phyloP scores from a whole-genome alignment of 2,329 filamentous ascomycete genomes.

The Pyrenophora graminea region DNA sequence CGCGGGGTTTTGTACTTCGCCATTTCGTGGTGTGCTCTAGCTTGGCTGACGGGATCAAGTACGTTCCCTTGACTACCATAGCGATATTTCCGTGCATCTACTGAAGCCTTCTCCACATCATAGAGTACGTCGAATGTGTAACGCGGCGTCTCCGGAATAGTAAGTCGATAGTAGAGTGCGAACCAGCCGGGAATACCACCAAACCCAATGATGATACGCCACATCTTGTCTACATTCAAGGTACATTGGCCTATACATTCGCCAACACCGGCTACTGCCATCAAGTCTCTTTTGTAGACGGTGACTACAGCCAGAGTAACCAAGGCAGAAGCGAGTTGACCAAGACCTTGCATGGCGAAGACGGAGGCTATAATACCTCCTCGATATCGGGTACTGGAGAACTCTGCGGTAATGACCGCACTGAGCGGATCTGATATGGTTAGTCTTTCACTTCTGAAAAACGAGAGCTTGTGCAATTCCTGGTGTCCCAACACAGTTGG shows the following conservation, averaged over 20 bases:
- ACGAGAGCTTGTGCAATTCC: too few species aligned
- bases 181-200: conserved; percentile 79
- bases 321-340: conserved; percentile 75
- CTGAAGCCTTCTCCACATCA: conserved; percentile 66
- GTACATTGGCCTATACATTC: conserved; percentile 68
- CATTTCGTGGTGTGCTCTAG: conserved; percentile 55
- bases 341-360: conserved; percentile 85
- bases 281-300: conserved; percentile 69
- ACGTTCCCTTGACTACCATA: conserved; percentile 61
- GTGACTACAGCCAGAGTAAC: conserved; percentile 74
- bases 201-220: conserved; percentile 79
- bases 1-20: conserved; percentile 40
- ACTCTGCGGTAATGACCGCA: conserved; percentile 84
- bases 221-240: conserved; percentile 82
- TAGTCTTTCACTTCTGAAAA: background rate
- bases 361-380: conserved; percentile 87
- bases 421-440: conserved; percentile 65
- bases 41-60: conserved; percentile 68
- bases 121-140: conserved; percentile 83
- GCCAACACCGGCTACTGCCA: conserved; percentile 55
- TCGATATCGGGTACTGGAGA: conserved; percentile 82
- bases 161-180: conserved; percentile 83
- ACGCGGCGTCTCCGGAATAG: conserved; percentile 84
- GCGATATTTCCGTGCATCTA: conserved; percentile 75
- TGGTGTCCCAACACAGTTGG: too few species aligned